phyloP scores from a whole-genome alignment of 495 filamentous ascomycete genomes.

The Penicillium ucsense region DNA sequence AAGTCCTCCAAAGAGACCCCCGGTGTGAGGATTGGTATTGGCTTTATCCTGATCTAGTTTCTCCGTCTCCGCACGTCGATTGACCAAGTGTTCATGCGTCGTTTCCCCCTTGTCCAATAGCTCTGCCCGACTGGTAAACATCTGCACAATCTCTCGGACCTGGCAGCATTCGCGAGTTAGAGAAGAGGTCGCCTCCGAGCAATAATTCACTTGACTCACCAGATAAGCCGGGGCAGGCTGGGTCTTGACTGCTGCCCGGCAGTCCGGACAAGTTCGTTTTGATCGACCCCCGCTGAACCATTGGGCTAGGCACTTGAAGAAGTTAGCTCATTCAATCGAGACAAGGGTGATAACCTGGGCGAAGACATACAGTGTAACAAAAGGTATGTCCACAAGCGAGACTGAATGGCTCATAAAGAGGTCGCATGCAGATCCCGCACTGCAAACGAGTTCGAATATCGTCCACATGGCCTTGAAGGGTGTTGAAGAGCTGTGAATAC shows the following conservation, averaged over 20 bases:
- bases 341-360: not conserved
- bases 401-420: slow-evolving; percentile 65
- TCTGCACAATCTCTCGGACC: slow-evolving; percentile 58
- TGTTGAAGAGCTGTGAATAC: slow-evolving; percentile 31
- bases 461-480: slow-evolving; percentile 41
- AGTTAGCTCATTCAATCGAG: slow-evolving; percentile 4
- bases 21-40: slow-evolving; percentile 36
- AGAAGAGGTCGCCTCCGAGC: not conserved
- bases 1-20: slow-evolving; percentile 56
- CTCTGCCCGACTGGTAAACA: slow-evolving; percentile 55
- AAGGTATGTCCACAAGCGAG: slow-evolving; percentile 67
- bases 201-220: slow-evolving; percentile 26
- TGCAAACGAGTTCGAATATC: slow-evolving; percentile 42
- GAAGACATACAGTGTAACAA: slow-evolving; percentile 44
- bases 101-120: slow-evolving; percentile 55
- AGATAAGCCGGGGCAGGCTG: slow-evolving; percentile 63
- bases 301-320: slow-evolving; percentile 48
- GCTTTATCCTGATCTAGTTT: slow-evolving; percentile 47
- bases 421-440: slow-evolving; percentile 60
- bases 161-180: slow-evolving; percentile 15
- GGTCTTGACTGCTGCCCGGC: slow-evolving; percentile 47
- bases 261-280: slow-evolving; percentile 66
- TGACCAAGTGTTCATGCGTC: slow-evolving; percentile 46
- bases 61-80: slow-evolving; percentile 52
- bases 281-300: slow-evolving; percentile 53